Percentiles rank a stretch among this genome's conserved stretches.
Conservation (phyloP, 2,329 filamentous ascomycete species). For the Aspergillus ochraceoroseus region DNA sequence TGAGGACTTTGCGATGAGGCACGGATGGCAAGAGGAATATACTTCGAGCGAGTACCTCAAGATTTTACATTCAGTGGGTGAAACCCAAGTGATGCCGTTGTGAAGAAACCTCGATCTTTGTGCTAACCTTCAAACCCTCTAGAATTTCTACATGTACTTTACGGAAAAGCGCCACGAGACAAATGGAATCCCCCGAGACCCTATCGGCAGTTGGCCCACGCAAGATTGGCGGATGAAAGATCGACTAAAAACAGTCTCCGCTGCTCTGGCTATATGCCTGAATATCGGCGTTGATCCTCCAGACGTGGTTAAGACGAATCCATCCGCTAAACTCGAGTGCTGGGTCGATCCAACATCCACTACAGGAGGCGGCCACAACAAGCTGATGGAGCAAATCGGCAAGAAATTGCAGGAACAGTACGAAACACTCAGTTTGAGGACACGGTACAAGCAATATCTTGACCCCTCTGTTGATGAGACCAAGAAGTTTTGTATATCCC, state of each 20-base stretch:
- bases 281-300: conserved; percentile 98
- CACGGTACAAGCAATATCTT: conserved; percentile 94
- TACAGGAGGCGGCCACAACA: conserved; percentile 66
- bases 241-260: conserved; percentile 91
- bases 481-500: conserved; percentile 87
- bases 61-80: conserved; percentile 69
- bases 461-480: conserved; percentile 97
- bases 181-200: conserved; percentile 73
- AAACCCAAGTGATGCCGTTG: not conserved
- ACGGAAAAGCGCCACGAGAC: conserved; percentile 97
- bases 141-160: conserved; percentile 99
- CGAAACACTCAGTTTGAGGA: conserved; percentile 87
- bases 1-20: conserved; percentile 59
- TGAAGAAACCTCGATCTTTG: not conserved
- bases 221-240: conserved; percentile 98
- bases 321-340: conserved; percentile 88
- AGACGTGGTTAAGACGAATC: conserved; percentile 91
- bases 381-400: conserved; percentile 88
- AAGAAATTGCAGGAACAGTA: conserved; percentile 96
- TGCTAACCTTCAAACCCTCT: conserved; percentile 18
- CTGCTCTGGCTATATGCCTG: conserved; percentile 85
- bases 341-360: conserved; percentile 89
- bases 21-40: conserved; percentile 91
- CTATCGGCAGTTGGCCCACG: conserved; percentile 52
- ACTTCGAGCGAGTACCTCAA: conserved; percentile 85